Evolutionary conservation across 306 rosid species (phyloP), one percentile per base, ranked within the genome.

Genomic region (Dalbergia cultrata): DNA sequence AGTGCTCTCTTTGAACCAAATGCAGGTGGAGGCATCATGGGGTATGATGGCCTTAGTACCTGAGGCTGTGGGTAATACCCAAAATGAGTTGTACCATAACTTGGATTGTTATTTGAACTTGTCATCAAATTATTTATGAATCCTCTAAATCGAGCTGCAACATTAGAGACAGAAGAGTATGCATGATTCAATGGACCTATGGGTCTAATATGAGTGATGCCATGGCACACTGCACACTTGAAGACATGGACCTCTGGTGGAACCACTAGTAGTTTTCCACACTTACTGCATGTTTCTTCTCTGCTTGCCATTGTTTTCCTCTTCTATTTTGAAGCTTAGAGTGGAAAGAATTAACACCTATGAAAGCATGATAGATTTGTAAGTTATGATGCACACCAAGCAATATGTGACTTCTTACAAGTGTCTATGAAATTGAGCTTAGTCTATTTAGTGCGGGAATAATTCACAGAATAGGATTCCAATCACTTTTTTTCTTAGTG

Each of bases 1-100:
- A 90, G 43, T 13, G 93, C 91, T 0, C 87, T 14, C 83, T 80
- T 87, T 67, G 84, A 76, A 33, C 91, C 93, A 74, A 52, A 34
- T 0, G 54, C 43, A 14, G 74, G 31, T 41, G 79, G 79, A 71
- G 72, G 64, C 10, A 19, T 65, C 69, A 81, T 21, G 12, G 79
- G 54, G 0, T 63, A 47, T 13, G 72, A 60, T 11, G 82, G 83
- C 45, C 61, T 61, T 8, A 70, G 41, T 44, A 76, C 80, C 45
- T 65, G 82, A 70, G 82, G 78, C 8, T 62, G 64, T 59, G 70
- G 77, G 67, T 47, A 35, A 22, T 18, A 60, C 3, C 69, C 74
- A 60, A 39, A 62, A 41, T 54, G 10, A 39, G 43, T 13, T 13
- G 69, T 3, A n/a, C 82, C 82, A 43, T 72, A 47, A 35, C 75